Evolutionary conservation across 2,329 filamentous ascomycete species (phyloP).

Genomic region (Magnaporthiopsis rhizophila): DNA sequence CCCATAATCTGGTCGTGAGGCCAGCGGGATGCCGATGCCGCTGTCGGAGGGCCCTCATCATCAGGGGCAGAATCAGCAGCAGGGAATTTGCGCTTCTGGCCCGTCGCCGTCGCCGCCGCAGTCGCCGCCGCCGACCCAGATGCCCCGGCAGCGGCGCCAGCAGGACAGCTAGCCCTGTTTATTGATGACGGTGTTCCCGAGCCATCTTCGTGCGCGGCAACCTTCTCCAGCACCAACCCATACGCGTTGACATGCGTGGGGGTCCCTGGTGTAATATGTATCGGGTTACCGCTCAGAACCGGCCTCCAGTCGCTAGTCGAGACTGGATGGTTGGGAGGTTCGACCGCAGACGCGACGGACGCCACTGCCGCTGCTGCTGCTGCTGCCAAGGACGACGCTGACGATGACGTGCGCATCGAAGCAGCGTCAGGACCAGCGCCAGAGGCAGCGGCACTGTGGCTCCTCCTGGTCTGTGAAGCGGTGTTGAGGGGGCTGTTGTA

Average conservation of each 20-base stretch:
- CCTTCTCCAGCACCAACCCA: slow-evolving; percentile 1
- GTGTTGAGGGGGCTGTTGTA: neutral
- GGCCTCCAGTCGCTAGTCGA: neutral
- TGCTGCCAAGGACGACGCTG: neutral
- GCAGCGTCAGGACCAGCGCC: neutral
- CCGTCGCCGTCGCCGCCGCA: slow-evolving; percentile 8
- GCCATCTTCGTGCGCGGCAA: neutral
- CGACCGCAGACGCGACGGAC: neutral
- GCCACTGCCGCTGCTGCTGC: neutral
- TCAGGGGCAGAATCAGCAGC: slow-evolving; percentile 16
- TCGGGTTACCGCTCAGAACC: neutral
- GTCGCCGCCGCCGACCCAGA: neutral
- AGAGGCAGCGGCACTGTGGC: neutral
- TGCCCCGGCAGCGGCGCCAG: neutral
- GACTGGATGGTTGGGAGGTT: neutral
- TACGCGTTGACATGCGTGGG: slow-evolving; percentile 1
- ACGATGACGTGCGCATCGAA: neutral
- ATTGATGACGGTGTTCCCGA: neutral
- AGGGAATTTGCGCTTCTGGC: slow-evolving; percentile 32
- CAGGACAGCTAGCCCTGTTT: neutral
- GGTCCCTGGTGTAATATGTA: neutral
- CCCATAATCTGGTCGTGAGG: slow-evolving; percentile 11
- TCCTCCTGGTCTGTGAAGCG: neutral
- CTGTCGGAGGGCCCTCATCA: slow-evolving; percentile 13
- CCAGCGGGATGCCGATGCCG: slow-evolving; percentile 9